These are phyloP conservation scores for Lentinula aciculospora DNA, from an alignment of 768 basidiomycete species.

Conservation along the genomic window DNA sequence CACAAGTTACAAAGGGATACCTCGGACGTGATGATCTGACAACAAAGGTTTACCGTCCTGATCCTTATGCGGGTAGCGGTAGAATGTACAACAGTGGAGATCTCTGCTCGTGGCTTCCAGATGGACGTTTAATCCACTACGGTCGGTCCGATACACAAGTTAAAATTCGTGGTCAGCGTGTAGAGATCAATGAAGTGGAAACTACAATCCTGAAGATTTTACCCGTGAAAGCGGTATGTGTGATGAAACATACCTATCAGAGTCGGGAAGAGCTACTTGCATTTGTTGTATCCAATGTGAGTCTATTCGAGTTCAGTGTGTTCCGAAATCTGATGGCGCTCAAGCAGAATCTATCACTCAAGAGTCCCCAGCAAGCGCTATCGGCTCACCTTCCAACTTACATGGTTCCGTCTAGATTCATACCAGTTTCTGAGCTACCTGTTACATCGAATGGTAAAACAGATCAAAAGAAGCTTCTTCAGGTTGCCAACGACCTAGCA, in stretches of 20 bases:
- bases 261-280: not conserved
- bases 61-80: constrained; percentile 22
- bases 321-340: not conserved
- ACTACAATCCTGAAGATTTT: constrained; percentile 11
- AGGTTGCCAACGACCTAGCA: not conserved
- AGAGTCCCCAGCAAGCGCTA: not conserved
- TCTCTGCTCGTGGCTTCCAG: constrained; percentile 19
- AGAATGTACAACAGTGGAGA: constrained; percentile 26
- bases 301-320: too few relatives aligned
- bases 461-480: not conserved
- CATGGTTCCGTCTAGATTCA: not conserved
- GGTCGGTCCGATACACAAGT: constrained; percentile 27
- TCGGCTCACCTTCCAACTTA: not conserved
- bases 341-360: not conserved
- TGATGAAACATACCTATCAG: not conserved
- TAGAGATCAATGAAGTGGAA: constrained; percentile 28
- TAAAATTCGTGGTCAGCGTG: constrained; percentile 25
- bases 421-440: not conserved
- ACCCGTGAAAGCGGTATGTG: not conserved
- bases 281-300: not conserved
- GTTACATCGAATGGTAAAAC: not conserved
- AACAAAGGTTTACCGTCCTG: constrained; percentile 18
- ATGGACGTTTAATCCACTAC: constrained; percentile 24
- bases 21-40: constrained; percentile 22
- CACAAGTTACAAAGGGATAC: constrained; percentile 19